Conservation (phyloP, 768 basidiomycete species). For the Podaxis sp. region DNA sequence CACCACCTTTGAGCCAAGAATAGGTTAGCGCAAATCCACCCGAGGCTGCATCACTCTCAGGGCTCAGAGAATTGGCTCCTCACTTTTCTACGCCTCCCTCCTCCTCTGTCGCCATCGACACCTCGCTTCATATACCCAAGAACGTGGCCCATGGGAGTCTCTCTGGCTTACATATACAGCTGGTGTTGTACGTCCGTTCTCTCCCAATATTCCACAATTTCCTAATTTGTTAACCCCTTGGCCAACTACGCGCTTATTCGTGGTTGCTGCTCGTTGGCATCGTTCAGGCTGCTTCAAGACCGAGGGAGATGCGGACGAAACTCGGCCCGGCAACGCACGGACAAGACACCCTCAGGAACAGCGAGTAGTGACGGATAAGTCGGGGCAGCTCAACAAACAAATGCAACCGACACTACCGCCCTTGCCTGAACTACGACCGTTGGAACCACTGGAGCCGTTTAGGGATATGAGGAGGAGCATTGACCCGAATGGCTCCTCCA, state of each 20-base stretch:
- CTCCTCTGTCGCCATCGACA: background rate
- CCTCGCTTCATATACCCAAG: background rate
- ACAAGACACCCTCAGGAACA: background rate
- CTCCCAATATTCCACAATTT: background rate
- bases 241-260: background rate
- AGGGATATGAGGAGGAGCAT: constrained; percentile 1
- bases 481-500: background rate
- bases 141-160: constrained; percentile 1
- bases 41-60: background rate
- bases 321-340: too few relatives aligned
- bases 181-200: constrained; percentile 11
- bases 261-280: background rate
- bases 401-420: constrained; percentile 14
- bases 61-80: background rate
- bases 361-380: background rate
- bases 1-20: background rate
- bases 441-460: constrained; percentile 13
- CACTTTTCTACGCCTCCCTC: background rate
- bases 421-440: constrained; percentile 10
- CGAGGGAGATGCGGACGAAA: background rate
- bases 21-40: constrained; percentile 4
- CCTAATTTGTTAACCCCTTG: constrained; percentile 4
- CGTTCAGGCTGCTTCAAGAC: constrained; percentile 9
- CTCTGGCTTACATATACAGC: background rate
- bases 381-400: background rate